Evolutionary conservation across 106 monocot genomes (phyloP), one percentile per base, ranked within the genome.

Genomic region (Apostasia shenzhenica): DNA sequence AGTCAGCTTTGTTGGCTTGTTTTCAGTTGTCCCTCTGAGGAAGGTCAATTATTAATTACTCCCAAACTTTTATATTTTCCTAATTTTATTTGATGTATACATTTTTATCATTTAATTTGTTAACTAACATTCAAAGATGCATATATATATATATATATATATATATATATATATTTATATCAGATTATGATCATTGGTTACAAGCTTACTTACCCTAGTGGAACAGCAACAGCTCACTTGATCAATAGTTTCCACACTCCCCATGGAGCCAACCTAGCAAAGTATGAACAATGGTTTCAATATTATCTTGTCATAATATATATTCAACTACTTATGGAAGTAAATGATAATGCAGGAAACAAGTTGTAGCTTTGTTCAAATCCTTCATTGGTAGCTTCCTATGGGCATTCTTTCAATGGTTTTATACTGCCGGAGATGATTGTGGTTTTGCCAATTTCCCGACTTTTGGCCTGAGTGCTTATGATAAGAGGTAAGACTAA

Each of bases 211-310:
- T 83, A 79, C 62, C 83, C 83, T 37, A 83, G 77, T 41, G 83
- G 83, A 13, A 79, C 83, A 43, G 83, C 83, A 1, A 76, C 79
- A 37, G 83, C 83, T 41, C 76, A 79, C 48, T 72, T 83, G 11
- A 83, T 83, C 76, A 83, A 83, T 59, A 72, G 79, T 58, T 83
- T 83, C 67, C 83, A 83, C 67, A 83, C 83, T 51, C 79, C 83
- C 1, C 71, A 71, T n/a, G 83, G 83, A 8, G 79, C 83, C 68
- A 72, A 57, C 11, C 47, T 83, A 7, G 83, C 83, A 47, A 82
- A 77, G 82, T 82, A 26, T 26, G 26, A 26, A 26, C 26, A 26
- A 26, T 26, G 26, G 26, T 26, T 26, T 26, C 26, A 26, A 26
- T 26, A 26, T 26, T 26, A 26, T 26, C 26, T 26, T 26, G 26